phyloP scores from a whole-genome alignment of 176 grass and related monocot species.

The Metroxylon sagu region DNA sequence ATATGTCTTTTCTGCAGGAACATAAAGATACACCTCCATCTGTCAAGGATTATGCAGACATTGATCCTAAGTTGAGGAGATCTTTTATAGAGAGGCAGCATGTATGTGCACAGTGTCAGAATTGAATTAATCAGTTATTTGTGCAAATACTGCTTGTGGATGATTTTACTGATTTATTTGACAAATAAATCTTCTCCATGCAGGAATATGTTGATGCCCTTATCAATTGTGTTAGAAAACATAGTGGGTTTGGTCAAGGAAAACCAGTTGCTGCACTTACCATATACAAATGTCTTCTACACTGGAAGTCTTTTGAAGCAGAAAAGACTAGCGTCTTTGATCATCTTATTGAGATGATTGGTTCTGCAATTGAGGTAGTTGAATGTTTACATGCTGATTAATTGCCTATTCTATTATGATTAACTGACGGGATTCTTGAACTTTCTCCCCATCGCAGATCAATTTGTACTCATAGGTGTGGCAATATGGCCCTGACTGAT shows the following conservation, averaged over 20 bases:
- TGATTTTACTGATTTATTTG: no score
- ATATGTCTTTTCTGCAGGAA: constrained; percentile 41
- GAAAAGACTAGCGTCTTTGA: constrained; percentile 97
- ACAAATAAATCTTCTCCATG: constrained; percentile 9
- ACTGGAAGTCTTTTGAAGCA: constrained; percentile 98
- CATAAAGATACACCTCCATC: constrained; percentile 88
- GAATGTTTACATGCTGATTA: constrained; percentile 9
- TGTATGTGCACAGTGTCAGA: constrained; percentile 36
- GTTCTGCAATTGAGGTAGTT: constrained; percentile 91
- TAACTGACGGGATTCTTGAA: no score
- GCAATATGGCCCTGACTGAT: no score
- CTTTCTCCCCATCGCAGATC: no score
- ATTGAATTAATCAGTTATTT: constrained; percentile 11
- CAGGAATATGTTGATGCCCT: constrained; percentile 88
- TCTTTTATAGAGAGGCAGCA: constrained; percentile 59
- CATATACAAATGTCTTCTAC: constrained; percentile 94
- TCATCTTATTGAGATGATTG: constrained; percentile 91
- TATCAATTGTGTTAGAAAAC: constrained; percentile 61
- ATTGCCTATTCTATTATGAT: no score
- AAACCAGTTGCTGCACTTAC: constrained; percentile 90
- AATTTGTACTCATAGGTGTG: no score
- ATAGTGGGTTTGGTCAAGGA: constrained; percentile 73
- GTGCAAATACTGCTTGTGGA: no score
- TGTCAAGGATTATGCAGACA: constrained; percentile 59
- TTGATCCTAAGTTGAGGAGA: constrained; percentile 62